Percentiles rank a stretch among this genome's conserved stretches.
phyloP scores from a whole-genome alignment of 2,329 filamentous ascomycete genomes.

The Ascochyta viciae-villosae region DNA sequence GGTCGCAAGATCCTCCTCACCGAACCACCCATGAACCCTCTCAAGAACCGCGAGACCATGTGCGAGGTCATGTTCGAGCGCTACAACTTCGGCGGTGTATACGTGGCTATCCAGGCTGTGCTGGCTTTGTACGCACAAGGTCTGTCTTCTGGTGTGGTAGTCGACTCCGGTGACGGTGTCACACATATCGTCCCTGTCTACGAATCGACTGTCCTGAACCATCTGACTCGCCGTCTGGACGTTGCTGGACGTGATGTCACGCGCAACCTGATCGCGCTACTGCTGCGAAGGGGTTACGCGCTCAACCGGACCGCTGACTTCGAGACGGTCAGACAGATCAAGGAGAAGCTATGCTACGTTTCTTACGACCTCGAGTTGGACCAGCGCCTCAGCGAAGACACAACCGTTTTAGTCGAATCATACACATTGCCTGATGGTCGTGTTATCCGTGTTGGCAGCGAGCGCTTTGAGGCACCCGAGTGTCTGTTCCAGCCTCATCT shows the following conservation, averaged over 20 bases:
- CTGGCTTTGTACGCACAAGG: slow-evolving; percentile 96
- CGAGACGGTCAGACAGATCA: slow-evolving; percentile 97
- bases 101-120: slow-evolving; percentile 97
- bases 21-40: slow-evolving; percentile 96
- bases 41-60: slow-evolving; percentile 98
- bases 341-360: slow-evolving; percentile 99
- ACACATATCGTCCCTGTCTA: slow-evolving; percentile 99
- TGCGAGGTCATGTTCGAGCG: slow-evolving; percentile 99
- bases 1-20: slow-evolving; percentile 97
- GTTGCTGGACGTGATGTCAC: slow-evolving; percentile 97
- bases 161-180: slow-evolving; percentile 97
- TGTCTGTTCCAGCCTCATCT: slow-evolving; percentile 98
- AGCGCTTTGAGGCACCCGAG: slow-evolving; percentile 97
- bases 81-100: slow-evolving; percentile 95
- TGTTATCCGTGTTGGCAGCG: slow-evolving; percentile 93
- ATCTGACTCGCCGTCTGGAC: slow-evolving; percentile 91
- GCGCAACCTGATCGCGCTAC: slow-evolving; percentile 94
- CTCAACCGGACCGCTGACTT: slow-evolving; percentile 98
- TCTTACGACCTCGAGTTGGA: slow-evolving; percentile 97
- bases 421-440: slow-evolving; percentile 97
- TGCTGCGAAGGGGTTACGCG: slow-evolving; percentile 91
- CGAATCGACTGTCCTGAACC: slow-evolving; percentile 96
- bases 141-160: slow-evolving; percentile 84
- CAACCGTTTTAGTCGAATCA: slow-evolving; percentile 94
- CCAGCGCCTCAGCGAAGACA: slow-evolving; percentile 95